Evolutionary conservation across 108 stramenopile genomes (phyloP), one percentile per base, ranked within the genome.

Genomic region (Conticribra weissflogii): DNA sequence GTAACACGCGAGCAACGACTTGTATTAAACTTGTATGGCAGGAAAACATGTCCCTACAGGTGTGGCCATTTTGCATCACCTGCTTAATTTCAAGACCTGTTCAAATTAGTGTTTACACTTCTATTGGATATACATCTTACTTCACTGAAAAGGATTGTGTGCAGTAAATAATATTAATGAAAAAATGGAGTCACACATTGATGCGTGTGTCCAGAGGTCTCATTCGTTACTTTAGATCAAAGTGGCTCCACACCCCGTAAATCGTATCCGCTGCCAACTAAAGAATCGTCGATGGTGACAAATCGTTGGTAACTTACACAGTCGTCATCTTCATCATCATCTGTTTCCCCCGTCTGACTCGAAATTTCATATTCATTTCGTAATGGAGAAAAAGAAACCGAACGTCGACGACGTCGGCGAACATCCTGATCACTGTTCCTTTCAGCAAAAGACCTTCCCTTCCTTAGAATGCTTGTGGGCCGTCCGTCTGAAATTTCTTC

Each of bases 241-340:
- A n/a, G n/a, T 41, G 66, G 66, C 25, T 67, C 66, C 25, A 67
- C 24, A 5, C 66, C 66, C 5, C 54, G 34, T 8, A 67, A 27
- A 29, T 27, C 46, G 44, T 67, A 67, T 2, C 48, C 54, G 14
- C 54, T 24, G 3, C 25, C 14, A 32, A 51, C 36, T 36, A 54
- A 53, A 3, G 30, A 3, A 19, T 49, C 52, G 28, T 56, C 41
- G 12, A 41, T 41, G 12, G 8, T 41, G 12, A 41, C 36, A 41
- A 41, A 41, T 9, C 36, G 36, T 41, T 41, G 36, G 12, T 9
- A 41, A 41, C 12, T 41, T 5, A 41, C 36, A 41, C n/a, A n/a
- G n/a, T n/a, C n/a, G n/a, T 41, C 36, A 41, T 12, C 12, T 41
- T 9, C 12, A 44, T 67, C 54, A 46, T 55, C 66, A 41, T 41